These are phyloP conservation scores for Globisporangium ultimum DNA, from an alignment of 352 stramenopile genomes.

Conservation along the genomic window DNA sequence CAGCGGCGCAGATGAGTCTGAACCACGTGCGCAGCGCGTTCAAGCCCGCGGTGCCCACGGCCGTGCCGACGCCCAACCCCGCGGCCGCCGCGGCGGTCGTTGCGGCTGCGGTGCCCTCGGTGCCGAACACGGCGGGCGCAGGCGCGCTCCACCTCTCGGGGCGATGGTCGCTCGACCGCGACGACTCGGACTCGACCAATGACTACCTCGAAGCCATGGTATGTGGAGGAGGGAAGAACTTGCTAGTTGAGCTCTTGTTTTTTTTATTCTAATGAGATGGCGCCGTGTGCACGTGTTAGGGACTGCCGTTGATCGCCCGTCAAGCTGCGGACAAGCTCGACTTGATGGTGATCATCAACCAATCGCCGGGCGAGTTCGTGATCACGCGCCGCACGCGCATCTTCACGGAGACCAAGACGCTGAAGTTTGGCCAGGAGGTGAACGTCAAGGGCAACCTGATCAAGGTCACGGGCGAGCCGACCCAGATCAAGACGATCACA, in stretches of 20 bases:
- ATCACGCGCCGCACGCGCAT: constrained; percentile 87
- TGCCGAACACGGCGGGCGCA: constrained; percentile 71
- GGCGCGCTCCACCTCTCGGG: constrained; percentile 80
- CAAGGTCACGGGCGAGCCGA: constrained; percentile 71
- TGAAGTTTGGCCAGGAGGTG: constrained; percentile 86
- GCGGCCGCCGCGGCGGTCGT: constrained; percentile 16
- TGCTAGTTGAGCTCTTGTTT: not conserved
- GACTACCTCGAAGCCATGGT: constrained; percentile 88
- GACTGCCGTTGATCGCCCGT: constrained; percentile 76
- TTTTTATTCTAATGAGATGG: constrained; percentile 1
- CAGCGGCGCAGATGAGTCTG: constrained; percentile 42
- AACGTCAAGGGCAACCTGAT: constrained; percentile 89
- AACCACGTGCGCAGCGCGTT: constrained; percentile 73
- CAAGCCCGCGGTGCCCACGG: constrained; percentile 46
- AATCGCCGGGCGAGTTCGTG: constrained; percentile 78
- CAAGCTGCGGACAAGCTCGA: constrained; percentile 87
- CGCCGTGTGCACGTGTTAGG: not conserved
- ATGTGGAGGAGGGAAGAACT: not conserved
- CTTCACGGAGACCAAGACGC: constrained; percentile 87
- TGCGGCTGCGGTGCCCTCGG: constrained; percentile 20
- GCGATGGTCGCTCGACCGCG: constrained; percentile 80
- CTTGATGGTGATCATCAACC: constrained; percentile 87
- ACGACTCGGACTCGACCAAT: constrained; percentile 89
- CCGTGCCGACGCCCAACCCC: constrained; percentile 18
- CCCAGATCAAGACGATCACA: constrained; percentile 73